Evolutionary conservation across 2,329 filamentous ascomycete species (phyloP).

Genomic region (Paraconiothyrium brasiliense): DNA sequence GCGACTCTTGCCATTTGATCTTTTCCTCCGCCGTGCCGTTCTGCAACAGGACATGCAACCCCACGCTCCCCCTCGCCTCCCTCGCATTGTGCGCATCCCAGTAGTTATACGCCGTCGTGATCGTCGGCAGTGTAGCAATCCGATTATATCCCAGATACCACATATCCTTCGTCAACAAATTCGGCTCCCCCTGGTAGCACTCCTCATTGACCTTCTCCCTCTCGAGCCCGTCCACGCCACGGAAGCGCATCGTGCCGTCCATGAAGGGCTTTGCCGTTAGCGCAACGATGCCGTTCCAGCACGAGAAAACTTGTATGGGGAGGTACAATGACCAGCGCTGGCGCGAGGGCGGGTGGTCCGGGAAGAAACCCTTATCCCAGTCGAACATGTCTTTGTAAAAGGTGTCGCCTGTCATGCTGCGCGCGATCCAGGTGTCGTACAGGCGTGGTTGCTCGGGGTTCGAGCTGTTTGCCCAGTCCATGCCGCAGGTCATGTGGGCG

Average conservation of each 20-base stretch:
- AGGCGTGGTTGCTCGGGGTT: conserved; percentile 56
- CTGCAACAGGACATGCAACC: background rate
- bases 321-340: background rate
- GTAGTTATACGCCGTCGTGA: conserved; percentile 1
- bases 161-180: conserved; percentile 5
- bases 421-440: conserved; percentile 67
- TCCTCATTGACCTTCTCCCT: background rate
- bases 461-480: conserved; percentile 65
- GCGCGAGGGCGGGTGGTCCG: background rate
- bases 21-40: background rate
- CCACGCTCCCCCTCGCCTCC: background rate
- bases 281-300: conserved; percentile 11
- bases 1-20: background rate
- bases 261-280: conserved; percentile 4
- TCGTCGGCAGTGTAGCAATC: conserved; percentile 3
- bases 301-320: conserved; percentile 5
- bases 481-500: conserved; percentile 66
- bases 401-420: conserved; percentile 61
- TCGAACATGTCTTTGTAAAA: conserved; percentile 63
- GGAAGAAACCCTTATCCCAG: background rate
- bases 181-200: conserved; percentile 11
- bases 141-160: background rate
- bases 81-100: background rate
- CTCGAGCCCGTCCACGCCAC: background rate
- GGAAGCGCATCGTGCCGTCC: conserved; percentile 3